phyloP scores from a whole-genome alignment of 202 grass and related monocot species.

The Tripidium arundinaceum region DNA sequence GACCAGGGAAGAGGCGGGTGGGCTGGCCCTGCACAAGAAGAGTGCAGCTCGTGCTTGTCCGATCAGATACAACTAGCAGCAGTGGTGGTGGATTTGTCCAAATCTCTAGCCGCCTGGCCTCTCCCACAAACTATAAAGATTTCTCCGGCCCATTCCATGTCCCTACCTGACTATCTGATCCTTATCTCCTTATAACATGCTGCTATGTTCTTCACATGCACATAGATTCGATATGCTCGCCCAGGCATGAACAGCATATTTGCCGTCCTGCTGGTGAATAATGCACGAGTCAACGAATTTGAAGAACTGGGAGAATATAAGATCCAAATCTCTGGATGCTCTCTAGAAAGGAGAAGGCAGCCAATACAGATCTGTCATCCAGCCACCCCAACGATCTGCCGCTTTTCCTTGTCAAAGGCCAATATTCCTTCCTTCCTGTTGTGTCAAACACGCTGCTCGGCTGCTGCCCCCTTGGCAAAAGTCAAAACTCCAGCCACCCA shows the following conservation, averaged over 20 bases:
- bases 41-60: no score
- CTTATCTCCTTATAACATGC: background rate
- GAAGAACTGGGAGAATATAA: no score
- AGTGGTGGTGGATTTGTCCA: no score
- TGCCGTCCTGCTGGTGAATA: background rate
- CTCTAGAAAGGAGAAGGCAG: conserved; percentile 24
- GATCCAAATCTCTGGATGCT: conserved; percentile 35
- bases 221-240: background rate
- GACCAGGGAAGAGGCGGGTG: no score
- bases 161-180: background rate
- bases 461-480: background rate
- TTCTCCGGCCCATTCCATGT: no score
- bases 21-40: no score
- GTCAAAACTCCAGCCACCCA: background rate
- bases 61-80: no score
- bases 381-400: background rate
- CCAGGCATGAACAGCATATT: background rate
- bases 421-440: conserved; percentile 23
- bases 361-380: conserved; percentile 26
- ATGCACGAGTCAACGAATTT: conserved; percentile 32
- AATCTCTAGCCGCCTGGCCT: no score
- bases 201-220: background rate
- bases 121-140: no score
- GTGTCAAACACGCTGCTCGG: no score
- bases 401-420: conserved; percentile 6